A percentile compares a stretch with the other conserved stretches of the same genome.
phyloP scores from a whole-genome alignment of 495 filamentous ascomycete genomes.

The Tetracladium setigerum region DNA sequence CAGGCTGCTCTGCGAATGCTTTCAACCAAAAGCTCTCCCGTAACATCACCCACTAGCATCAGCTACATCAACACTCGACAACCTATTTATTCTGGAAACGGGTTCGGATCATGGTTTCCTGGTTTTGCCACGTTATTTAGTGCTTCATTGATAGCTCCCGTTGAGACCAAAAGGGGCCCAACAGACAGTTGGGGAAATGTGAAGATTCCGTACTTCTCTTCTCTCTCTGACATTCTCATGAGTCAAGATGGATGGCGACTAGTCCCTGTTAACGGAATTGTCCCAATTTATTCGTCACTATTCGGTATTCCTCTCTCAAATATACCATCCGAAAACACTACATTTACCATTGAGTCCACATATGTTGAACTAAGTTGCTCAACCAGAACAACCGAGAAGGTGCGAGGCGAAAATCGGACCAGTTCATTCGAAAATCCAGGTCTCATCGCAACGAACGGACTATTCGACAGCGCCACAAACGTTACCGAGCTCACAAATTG shows the following conservation, averaged over 20 bases:
- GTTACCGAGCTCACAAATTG: slow-evolving; percentile 5
- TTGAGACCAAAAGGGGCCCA: slow-evolving; percentile 3
- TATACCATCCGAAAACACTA: slow-evolving; percentile 9
- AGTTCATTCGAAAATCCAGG: slow-evolving; percentile 5
- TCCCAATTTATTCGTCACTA: slow-evolving; percentile 10
- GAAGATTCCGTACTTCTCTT: slow-evolving; percentile 15
- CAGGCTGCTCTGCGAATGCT: slow-evolving; percentile 16
- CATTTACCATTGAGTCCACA: slow-evolving; percentile 10
- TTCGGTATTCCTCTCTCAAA: slow-evolving; percentile 13
- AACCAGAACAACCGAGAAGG: slow-evolving; percentile 1
- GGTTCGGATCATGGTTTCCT: slow-evolving; percentile 7
- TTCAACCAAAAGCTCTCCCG: background rate
- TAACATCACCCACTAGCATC: background rate
- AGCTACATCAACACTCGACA: slow-evolving; percentile 8
- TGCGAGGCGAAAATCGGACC: background rate
- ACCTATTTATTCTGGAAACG: slow-evolving; percentile 5
- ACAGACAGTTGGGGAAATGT: slow-evolving; percentile 13
- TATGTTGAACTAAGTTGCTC: slow-evolving; percentile 13
- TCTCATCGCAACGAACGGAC: slow-evolving; percentile 10
- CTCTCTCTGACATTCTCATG: background rate
- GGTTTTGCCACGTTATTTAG: slow-evolving; percentile 9
- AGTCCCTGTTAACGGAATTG: background rate
- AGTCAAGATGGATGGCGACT: slow-evolving; percentile 11
- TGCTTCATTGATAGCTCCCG: slow-evolving; percentile 9
- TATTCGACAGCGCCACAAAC: slow-evolving; percentile 4